phyloP scores from a whole-genome alignment of 305 asterid species.

The Stenogyne calaminthoides region DNA sequence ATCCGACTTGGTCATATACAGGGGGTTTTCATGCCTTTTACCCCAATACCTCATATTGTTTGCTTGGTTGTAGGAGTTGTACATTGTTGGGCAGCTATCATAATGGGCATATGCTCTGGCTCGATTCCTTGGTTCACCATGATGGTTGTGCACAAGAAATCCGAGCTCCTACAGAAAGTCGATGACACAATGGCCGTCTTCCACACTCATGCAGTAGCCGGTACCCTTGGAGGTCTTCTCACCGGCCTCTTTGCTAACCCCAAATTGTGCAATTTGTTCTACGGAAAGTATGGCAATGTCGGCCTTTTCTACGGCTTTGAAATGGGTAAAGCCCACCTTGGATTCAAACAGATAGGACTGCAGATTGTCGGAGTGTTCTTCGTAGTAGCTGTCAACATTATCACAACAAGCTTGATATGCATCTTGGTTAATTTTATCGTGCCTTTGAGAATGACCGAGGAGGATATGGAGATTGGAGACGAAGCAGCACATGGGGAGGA shows the following conservation, averaged over 20 bases:
- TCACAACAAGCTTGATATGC: constrained; percentile 56
- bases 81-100: constrained; percentile 74
- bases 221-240: constrained; percentile 61
- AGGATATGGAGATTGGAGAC: constrained; percentile 65
- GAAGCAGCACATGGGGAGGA: constrained; percentile 79
- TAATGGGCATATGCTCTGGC: constrained; percentile 73
- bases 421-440: constrained; percentile 44
- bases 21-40: too few species aligned
- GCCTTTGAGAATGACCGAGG: constrained; percentile 65
- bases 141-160: constrained; percentile 74
- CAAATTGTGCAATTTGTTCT: constrained; percentile 49
- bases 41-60: not conserved
- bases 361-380: constrained; percentile 49
- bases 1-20: too few species aligned
- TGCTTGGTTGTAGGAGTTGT: constrained; percentile 50
- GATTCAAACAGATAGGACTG: constrained; percentile 59
- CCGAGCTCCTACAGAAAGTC: constrained; percentile 54
- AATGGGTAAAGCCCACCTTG: constrained; percentile 32
- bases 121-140: constrained; percentile 73
- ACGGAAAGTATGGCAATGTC: constrained; percentile 33
- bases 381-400: constrained; percentile 40
- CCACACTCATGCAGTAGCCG: constrained; percentile 77
- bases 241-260: constrained; percentile 71
- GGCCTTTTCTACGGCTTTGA: constrained; percentile 64
- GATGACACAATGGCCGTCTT: constrained; percentile 77